These are phyloP conservation scores for Fusarium sterilihyphosum DNA, from an alignment of 2,329 filamentous ascomycete species.

Conservation along the genomic window DNA sequence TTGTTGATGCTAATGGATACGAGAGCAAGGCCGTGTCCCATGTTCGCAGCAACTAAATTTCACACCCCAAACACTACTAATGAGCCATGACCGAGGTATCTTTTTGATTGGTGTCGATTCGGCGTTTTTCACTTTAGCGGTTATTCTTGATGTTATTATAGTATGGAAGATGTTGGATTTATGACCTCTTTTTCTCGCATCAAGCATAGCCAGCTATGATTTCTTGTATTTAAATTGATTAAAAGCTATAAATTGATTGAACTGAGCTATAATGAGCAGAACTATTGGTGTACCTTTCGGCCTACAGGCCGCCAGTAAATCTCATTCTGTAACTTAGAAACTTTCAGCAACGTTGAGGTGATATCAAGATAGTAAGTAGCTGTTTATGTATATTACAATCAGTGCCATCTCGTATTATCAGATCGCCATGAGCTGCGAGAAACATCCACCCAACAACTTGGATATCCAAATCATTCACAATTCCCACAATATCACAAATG, in stretches of 20 bases:
- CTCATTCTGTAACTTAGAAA: neutral
- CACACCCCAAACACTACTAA: neutral
- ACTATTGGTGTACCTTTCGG: neutral
- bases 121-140: slow-evolving; percentile 13
- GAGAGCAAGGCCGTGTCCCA: slow-evolving; percentile 56
- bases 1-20: slow-evolving; percentile 65
- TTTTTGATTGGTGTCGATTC: neutral
- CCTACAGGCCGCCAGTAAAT: neutral
- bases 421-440: neutral
- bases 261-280: neutral
- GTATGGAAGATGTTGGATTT: slow-evolving; percentile 15
- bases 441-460: neutral
- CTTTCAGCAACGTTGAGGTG: neutral
- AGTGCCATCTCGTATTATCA: neutral
- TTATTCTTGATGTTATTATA: slow-evolving; percentile 20
- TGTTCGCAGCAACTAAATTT: slow-evolving; percentile 42
- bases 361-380: neutral
- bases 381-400: slow-evolving; percentile 6
- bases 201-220: slow-evolving; percentile 32
- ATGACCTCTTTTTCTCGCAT: slow-evolving; percentile 14
- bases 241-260: neutral
- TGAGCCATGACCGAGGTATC: slow-evolving; percentile 11
- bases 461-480: neutral
- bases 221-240: slow-evolving; percentile 7
- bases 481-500: neutral